phyloP scores from a whole-genome alignment of 371 early-diverging fungal genomes.

The Apophysomyces trapeziformis region DNA sequence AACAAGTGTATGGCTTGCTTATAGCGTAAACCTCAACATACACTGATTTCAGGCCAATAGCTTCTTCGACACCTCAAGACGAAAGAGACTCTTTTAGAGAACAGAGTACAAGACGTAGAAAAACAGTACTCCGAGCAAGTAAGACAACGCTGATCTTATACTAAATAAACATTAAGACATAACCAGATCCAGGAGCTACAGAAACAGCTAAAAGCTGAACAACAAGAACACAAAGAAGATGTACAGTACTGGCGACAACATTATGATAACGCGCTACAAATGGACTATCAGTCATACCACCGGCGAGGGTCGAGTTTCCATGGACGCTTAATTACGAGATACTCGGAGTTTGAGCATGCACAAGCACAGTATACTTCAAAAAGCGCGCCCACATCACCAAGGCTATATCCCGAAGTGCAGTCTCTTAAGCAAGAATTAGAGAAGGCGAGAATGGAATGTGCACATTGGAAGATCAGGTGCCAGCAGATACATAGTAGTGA shows the following conservation, averaged over 20 bases:
- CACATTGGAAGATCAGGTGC: slow-evolving; percentile 11
- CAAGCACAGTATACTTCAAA: slow-evolving; percentile 12
- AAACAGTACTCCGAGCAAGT: slow-evolving; percentile 25
- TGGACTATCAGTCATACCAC: slow-evolving; percentile 30
- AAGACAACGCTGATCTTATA: not conserved
- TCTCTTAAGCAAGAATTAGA: not conserved
- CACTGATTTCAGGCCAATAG: slow-evolving; percentile 11
- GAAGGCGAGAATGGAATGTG: not conserved
- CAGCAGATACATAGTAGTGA: slow-evolving; percentile 17
- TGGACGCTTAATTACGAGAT: slow-evolving; percentile 23
- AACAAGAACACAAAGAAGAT: slow-evolving; percentile 19
- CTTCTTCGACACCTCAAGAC: slow-evolving; percentile 34
- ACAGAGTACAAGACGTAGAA: slow-evolving; percentile 29
- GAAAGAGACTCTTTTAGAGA: slow-evolving; percentile 34
- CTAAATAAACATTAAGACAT: too few relatives aligned
- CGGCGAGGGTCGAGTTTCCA: slow-evolving; percentile 28
- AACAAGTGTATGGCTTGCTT: slow-evolving; percentile 25
- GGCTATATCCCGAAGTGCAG: not conserved
- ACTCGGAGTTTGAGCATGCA: slow-evolving; percentile 10
- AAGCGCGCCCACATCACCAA: slow-evolving; percentile 27
- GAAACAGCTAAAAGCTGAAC: slow-evolving; percentile 18
- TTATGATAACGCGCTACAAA: slow-evolving; percentile 19
- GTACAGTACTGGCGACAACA: slow-evolving; percentile 18
- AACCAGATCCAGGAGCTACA: slow-evolving; percentile 22
- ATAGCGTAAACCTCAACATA: too few relatives aligned